Conservation (phyloP, 75 land plant species). For the Larix kaempferi region DNA sequence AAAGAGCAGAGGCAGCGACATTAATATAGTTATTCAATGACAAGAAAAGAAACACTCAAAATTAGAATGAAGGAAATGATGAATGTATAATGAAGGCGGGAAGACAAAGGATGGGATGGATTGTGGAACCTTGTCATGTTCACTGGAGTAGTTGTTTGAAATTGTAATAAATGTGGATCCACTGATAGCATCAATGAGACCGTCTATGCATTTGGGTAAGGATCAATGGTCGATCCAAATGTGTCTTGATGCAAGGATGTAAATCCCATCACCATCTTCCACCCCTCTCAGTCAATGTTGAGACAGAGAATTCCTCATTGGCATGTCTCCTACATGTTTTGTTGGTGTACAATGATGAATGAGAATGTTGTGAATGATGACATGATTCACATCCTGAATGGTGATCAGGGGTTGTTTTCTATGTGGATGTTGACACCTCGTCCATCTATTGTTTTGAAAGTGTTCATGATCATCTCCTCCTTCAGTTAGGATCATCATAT, state of each 20-base stretch:
- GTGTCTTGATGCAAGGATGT: slow-evolving; percentile 20
- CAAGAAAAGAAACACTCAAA: too few relatives aligned
- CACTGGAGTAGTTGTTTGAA: slow-evolving; percentile 19
- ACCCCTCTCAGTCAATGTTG: slow-evolving; percentile 11
- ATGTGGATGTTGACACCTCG: slow-evolving; percentile 30
- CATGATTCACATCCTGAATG: slow-evolving; percentile 19
- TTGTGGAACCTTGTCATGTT: slow-evolving; percentile 27
- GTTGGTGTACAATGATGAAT: slow-evolving; percentile 17
- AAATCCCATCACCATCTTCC: slow-evolving; percentile 31
- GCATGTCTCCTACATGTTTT: not conserved
- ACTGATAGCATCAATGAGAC: slow-evolving; percentile 22
- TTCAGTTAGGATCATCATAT: slow-evolving; percentile 22
- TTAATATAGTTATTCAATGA: not conserved
- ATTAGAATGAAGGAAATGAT: too few relatives aligned
- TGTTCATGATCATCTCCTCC: slow-evolving; percentile 19
- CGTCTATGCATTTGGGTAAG: slow-evolving; percentile 12
- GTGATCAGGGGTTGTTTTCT: slow-evolving; percentile 26
- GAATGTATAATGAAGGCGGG: too few relatives aligned
- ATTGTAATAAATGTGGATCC: slow-evolving; percentile 20
- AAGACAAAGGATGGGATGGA: too few relatives aligned
- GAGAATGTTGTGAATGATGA: slow-evolving; percentile 31
- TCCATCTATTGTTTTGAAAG: slow-evolving; percentile 34
- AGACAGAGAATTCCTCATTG: not conserved
- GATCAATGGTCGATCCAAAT: slow-evolving; percentile 33
- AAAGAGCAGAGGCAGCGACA: not conserved